Evolutionary conservation across 305 asterid genomes (phyloP).

Genomic region (Vinca major): DNA sequence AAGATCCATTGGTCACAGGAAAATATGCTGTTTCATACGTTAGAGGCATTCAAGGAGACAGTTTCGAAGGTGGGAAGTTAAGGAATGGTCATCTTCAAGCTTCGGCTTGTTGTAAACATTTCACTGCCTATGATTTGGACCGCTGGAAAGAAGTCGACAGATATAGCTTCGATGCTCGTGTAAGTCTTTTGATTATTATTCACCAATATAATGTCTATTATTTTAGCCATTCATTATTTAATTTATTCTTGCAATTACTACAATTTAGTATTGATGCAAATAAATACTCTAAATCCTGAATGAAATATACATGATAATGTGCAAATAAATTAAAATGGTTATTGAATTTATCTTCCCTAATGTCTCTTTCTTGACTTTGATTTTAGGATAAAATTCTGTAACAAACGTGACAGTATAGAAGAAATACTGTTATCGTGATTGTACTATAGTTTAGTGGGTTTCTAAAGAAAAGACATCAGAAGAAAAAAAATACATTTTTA

Average conservation of each 20-base stretch:
- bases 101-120: constrained; percentile 35
- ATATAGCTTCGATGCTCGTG: constrained; percentile 31
- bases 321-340: no score
- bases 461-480: no score
- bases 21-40: constrained; percentile 26
- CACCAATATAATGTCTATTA: background rate
- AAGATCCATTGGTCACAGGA: constrained; percentile 30
- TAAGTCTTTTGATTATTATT: constrained; percentile 8
- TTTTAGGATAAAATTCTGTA: no score
- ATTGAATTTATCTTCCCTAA: no score
- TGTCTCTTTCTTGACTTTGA: no score
- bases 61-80: constrained; percentile 20
- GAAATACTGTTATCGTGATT: no score
- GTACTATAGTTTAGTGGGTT: no score
- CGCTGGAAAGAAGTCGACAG: constrained; percentile 28
- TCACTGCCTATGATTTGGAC: constrained; percentile 38
- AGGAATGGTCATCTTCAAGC: constrained; percentile 25
- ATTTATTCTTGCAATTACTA: background rate
- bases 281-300: no score
- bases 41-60: constrained; percentile 29
- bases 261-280: no score
- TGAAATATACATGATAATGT: no score
- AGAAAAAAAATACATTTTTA: background rate
- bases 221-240: background rate
- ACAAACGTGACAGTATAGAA: no score